Evolutionary conservation across 441 rosid genomes (phyloP).

Genomic region (Cnidoscolus chayamansa): DNA sequence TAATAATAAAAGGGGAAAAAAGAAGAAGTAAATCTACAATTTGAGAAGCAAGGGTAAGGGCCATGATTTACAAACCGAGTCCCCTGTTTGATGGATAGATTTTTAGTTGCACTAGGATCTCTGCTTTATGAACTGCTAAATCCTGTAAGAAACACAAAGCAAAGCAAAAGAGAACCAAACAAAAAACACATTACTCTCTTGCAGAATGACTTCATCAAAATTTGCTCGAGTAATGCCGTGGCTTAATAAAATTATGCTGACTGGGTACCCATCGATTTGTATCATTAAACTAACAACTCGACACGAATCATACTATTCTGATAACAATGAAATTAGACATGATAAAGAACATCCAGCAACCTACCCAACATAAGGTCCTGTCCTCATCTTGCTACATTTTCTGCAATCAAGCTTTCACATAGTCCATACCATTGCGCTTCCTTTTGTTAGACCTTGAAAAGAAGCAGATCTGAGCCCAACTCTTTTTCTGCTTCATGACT

Average conservation of each 20-base stretch:
- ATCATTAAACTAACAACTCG: too few relatives aligned
- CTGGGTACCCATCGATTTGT: not conserved
- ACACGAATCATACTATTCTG: too few relatives aligned
- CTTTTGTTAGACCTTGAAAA: conserved; percentile 83
- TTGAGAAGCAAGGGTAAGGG: conserved; percentile 32
- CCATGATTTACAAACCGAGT: conserved; percentile 27
- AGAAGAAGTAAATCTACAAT: conserved; percentile 34
- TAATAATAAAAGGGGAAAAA: not conserved
- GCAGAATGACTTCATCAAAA: conserved; percentile 3
- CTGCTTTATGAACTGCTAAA: conserved; percentile 22
- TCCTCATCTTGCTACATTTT: conserved; percentile 11
- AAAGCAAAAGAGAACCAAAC: not conserved
- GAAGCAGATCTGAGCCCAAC: conserved; percentile 74
- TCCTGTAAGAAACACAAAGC: conserved; percentile 29
- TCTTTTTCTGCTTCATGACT: conserved; percentile 62
- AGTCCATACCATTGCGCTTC: conserved; percentile 57
- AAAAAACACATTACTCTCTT: conserved; percentile 14
- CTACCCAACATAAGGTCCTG: conserved; percentile 28
- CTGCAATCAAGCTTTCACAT: conserved; percentile 46
- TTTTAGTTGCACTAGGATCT: conserved; percentile 13
- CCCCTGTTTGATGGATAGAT: conserved; percentile 7
- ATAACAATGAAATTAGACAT: not conserved
- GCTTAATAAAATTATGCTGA: not conserved
- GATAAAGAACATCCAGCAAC: conserved; percentile 14
- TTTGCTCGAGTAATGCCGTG: not conserved